A percentile compares a stretch with the other conserved stretches of the same genome.
Evolutionary conservation across 257 asterid species (phyloP).

Genomic region (Lycium barbarum): DNA sequence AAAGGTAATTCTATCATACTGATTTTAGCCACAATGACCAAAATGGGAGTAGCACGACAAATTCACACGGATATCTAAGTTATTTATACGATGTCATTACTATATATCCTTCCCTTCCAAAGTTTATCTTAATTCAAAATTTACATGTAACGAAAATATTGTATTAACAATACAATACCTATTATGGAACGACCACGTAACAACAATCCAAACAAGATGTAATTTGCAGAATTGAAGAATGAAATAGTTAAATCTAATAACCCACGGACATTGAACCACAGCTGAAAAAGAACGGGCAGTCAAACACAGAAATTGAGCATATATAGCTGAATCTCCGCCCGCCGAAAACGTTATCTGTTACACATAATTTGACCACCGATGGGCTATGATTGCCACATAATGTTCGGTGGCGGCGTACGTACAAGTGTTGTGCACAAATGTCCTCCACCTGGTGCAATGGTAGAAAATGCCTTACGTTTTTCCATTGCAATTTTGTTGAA

Average conservation of each 20-base stretch:
- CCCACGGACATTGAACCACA: not conserved
- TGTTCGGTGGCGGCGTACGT: not conserved
- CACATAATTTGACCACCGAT: conserved; percentile 21
- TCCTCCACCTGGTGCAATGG: not conserved
- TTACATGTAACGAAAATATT: too few relatives aligned
- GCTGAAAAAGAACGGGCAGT: not conserved
- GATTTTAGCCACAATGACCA: too few relatives aligned
- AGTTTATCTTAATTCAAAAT: too few relatives aligned
- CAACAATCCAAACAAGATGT: too few relatives aligned
- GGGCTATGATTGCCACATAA: not conserved
- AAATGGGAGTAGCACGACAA: too few relatives aligned
- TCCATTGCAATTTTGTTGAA: not conserved
- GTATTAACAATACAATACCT: too few relatives aligned
- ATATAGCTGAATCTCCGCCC: not conserved
- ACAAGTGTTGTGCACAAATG: not conserved
- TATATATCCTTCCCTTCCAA: too few relatives aligned
- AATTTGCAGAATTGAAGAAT: not conserved
- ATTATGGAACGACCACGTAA: too few relatives aligned
- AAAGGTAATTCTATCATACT: too few relatives aligned
- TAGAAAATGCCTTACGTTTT: not conserved
- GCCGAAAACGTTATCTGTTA: not conserved
- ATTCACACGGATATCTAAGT: too few relatives aligned
- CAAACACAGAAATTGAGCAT: not conserved
- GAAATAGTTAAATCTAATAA: not conserved
- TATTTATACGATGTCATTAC: too few relatives aligned